Base-by-base conservation (phyloP, 2,329 filamentous ascomycete genomes). In the Hypoxylon sp. region DNA sequence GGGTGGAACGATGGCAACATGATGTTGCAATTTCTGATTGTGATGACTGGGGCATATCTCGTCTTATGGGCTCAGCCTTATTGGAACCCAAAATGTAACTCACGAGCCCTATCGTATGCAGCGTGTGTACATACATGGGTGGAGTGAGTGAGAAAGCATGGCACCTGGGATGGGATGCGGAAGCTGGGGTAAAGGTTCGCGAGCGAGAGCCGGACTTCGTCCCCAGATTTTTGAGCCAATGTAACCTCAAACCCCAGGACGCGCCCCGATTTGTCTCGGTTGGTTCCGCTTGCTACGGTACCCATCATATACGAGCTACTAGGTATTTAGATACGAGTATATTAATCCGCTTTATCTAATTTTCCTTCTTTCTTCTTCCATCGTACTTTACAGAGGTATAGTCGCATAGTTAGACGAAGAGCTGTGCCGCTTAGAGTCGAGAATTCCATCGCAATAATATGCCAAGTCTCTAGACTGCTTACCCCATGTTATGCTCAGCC, bases 1-100 rank as follows among this genome's bases (percentile, higher is more conserved):
- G 10, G n/a, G 35, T 68, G 56, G 61, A 19, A 61, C 31, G 61
- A 68, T 62, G 56, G 31, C 61, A 58, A 65, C 52, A 64, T 57
- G 56, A 62, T 52, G 56, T 68, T 65, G 65, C 65, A 65, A 65
- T 68, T 22, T 51, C 47, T 55, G 50, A 50, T 51, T 22, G 26
- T 22, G 46, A 39, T 47, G 39, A 29, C 35, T n/a, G 8, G 24
- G 22, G n/a, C 22, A 33, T 19, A 11, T 26, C 37, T 58, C 14
- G 26, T 54, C 31, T 39, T 51, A 48, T 6, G 24, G 31, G 22
- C 44, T 68, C 65, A 68, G 65, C 65, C 61, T 65, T 54, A 65
- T 53, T 50, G n/a, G 47, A 55, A 55, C 19, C 44, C 19, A 17
- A 31, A 47, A 44, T 29, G 44, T 47, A 26, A 47, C 51, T 47